These are phyloP conservation scores for Ligustrum vulgare DNA, from an alignment of 257 asterid species.

Conservation along the genomic window DNA sequence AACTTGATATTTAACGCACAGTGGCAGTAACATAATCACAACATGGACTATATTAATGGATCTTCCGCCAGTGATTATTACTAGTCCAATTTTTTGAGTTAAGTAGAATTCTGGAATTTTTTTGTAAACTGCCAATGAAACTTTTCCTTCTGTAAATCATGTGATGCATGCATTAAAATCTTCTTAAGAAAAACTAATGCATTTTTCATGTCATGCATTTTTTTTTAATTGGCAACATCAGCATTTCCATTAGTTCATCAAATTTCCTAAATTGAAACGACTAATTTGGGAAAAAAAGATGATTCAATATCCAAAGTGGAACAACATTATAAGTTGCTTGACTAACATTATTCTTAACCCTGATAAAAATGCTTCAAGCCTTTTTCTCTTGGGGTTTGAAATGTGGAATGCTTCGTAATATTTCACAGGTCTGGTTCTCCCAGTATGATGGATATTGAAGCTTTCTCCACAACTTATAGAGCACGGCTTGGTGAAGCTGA, in stretches of 20 bases:
- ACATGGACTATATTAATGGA: not conserved
- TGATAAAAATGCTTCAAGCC: not conserved
- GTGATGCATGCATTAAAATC: too few relatives aligned
- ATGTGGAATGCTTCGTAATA: slow-evolving; percentile 11
- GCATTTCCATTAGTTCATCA: not conserved
- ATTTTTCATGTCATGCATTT: not conserved
- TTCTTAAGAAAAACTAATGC: not conserved
- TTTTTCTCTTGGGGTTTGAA: not conserved
- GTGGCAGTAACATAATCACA: not conserved
- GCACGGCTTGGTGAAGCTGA: slow-evolving; percentile 73
- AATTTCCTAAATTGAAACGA: not conserved
- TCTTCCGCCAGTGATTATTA: not conserved
- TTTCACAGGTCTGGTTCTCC: slow-evolving; percentile 89
- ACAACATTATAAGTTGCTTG: not conserved
- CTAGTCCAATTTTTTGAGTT: not conserved
- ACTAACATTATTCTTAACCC: not conserved
- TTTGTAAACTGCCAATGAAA: not conserved
- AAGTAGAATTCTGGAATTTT: not conserved
- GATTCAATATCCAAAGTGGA: not conserved
- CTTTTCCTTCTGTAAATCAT: too few relatives aligned
- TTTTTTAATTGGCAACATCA: not conserved
- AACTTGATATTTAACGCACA: too few relatives aligned
- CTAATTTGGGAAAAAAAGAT: not conserved
- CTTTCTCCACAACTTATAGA: slow-evolving; percentile 63
- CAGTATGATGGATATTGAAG: slow-evolving; percentile 70